These are phyloP conservation scores for Paecilomyces sp. DNA, from an alignment of 2,329 filamentous ascomycete genomes.

Conservation along the genomic window DNA sequence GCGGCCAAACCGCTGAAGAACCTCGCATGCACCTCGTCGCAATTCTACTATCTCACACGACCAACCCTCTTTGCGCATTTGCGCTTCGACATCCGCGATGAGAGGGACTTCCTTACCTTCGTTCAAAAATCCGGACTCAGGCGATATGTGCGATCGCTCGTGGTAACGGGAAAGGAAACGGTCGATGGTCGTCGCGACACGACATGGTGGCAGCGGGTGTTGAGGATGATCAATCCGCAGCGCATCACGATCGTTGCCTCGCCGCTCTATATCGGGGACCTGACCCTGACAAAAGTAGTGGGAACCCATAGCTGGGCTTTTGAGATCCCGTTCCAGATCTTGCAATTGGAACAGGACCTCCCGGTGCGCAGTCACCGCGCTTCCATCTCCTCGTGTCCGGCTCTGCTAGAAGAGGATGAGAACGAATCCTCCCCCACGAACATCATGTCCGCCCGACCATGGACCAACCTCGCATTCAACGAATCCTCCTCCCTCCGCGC, in stretches of 20 bases:
- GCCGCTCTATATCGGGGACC: slow-evolving; percentile 54
- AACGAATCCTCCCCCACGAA: slow-evolving; percentile 9
- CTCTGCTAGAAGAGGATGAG: slow-evolving; percentile 10
- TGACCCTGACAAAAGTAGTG: slow-evolving; percentile 53
- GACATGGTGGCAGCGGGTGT: slow-evolving; percentile 50
- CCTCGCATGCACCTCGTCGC: slow-evolving; percentile 46
- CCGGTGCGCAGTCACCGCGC: slow-evolving; percentile 3
- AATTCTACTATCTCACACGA: slow-evolving; percentile 47
- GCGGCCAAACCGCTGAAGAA: slow-evolving; percentile 45
- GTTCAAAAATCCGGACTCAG: slow-evolving; percentile 21
- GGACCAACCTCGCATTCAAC: slow-evolving; percentile 61
- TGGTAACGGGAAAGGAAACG: slow-evolving; percentile 36
- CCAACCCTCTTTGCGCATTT: slow-evolving; percentile 54
- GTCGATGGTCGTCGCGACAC: slow-evolving; percentile 29
- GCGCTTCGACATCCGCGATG: slow-evolving; percentile 30
- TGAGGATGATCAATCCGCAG: slow-evolving; percentile 47
- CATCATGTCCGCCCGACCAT: slow-evolving; percentile 55
- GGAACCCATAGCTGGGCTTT: slow-evolving; percentile 58
- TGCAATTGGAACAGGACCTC: slow-evolving; percentile 37
- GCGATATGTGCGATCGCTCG: slow-evolving; percentile 41
- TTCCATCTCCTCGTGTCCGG: slow-evolving; percentile 12
- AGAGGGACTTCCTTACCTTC: slow-evolving; percentile 32
- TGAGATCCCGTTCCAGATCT: slow-evolving; percentile 54
- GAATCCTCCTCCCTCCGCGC: slow-evolving; percentile 68
- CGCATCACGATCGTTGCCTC: slow-evolving; percentile 54